These are phyloP conservation scores for Globisporangium acanthophoron DNA, from an alignment of 352 stramenopile species.

Conservation along the genomic window DNA sequence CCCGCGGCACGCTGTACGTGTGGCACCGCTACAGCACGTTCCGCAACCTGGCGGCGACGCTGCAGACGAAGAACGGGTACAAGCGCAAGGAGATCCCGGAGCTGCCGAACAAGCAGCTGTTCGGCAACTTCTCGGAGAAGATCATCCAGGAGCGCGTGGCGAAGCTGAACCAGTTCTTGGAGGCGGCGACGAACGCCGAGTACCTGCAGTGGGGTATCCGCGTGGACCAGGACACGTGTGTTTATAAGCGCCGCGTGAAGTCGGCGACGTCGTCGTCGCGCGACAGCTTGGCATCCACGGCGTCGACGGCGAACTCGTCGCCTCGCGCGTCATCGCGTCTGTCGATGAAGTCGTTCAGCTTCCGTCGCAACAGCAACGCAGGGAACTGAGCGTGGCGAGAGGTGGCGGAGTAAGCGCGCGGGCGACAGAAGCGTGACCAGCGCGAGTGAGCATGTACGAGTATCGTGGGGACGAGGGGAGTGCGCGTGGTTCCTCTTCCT, in stretches of 20 bases:
- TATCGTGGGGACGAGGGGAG: background rate
- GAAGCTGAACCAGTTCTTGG: conserved; percentile 71
- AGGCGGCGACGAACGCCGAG: conserved; percentile 66
- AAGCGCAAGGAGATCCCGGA: conserved; percentile 71
- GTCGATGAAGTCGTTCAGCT: conserved; percentile 71
- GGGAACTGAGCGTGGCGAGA: conserved; percentile 26
- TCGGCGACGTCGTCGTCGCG: conserved; percentile 27
- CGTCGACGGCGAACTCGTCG: conserved; percentile 36
- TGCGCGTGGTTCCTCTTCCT: background rate
- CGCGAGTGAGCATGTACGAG: background rate
- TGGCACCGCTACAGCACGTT: conserved; percentile 80
- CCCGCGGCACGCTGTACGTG: conserved; percentile 55
- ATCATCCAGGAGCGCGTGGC: conserved; percentile 70
- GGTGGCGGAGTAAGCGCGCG: no score
- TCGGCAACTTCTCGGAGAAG: conserved; percentile 68
- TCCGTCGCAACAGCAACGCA: conserved; percentile 53
- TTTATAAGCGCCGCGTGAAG: conserved; percentile 70
- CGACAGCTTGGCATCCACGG: conserved; percentile 35
- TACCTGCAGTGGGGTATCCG: conserved; percentile 74
- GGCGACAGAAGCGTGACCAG: background rate
- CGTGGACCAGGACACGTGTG: conserved; percentile 68
- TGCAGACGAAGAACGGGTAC: conserved; percentile 75
- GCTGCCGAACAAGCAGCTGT: conserved; percentile 69
- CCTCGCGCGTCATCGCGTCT: conserved; percentile 52
- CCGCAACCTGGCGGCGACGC: conserved; percentile 61